Base-by-base conservation (phyloP, 2,329 filamentous ascomycete genomes). In the Geosmithia flava region DNA sequence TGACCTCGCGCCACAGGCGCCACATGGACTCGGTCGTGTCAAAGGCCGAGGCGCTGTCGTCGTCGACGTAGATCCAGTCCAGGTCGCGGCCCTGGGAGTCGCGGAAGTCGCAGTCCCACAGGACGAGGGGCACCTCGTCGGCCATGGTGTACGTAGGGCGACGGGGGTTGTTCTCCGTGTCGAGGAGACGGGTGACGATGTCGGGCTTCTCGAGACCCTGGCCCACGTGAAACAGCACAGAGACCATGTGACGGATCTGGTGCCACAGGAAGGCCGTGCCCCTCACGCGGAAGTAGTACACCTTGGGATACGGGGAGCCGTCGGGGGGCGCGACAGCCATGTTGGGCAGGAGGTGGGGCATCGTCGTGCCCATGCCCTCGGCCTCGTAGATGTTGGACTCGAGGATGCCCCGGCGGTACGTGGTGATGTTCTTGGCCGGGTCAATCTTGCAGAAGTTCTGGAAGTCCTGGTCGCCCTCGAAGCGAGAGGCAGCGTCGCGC, bases 261-360 rank as follows among this genome's bases (percentile, higher is more conserved):
- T 98, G 93, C 93, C 93, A 98, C 44, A 98, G 69, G 65, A 98
- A 98, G 2, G 90, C 93, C 7, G 85, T 89, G 19, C 93, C 93
- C 55, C 90, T 81, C 41, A 98, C 81, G 50, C 84, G 83, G 65
- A 98, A 94, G 52, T 84, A 83, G 68, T 94, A 97, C 15, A 96
- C 76, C 59, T 87, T 86, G 7, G 81, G 75, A 48, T 65, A 59
- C 6, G 19, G 16, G 30, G 23, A 20, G 23, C 51, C 33, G 49
- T 33, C 52, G 19, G 56, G 52, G 48, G 49, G 59, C 39, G 48
- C 68, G 2, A 17, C 33, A 6, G 48, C 43, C 7, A 29, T 20
- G 2, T 68, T 54, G 42, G 6, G 29, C 7, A 64, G 61, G 2
- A 85, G 66, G 58, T 79, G 84, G 0, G 74, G 74, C 45, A 85